These are phyloP conservation scores for Grosmannia serpens DNA, from an alignment of 2,329 filamentous ascomycete species.

Conservation along the genomic window DNA sequence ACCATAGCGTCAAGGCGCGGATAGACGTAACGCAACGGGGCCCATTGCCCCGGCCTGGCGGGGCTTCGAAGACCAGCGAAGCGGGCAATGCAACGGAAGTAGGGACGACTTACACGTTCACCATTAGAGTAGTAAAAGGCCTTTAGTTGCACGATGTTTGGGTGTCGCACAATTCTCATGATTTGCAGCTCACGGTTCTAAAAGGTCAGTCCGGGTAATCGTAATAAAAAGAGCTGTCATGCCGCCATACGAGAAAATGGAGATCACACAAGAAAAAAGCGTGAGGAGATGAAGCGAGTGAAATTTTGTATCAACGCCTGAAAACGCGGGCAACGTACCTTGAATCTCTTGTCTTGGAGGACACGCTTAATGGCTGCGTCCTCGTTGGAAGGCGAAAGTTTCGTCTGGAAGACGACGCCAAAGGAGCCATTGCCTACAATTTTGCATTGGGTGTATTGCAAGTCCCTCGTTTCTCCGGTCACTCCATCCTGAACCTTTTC, in stretches of 20 bases:
- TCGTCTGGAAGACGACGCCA: constrained; percentile 97
- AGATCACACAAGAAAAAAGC: background rate
- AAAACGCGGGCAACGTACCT: constrained; percentile 47
- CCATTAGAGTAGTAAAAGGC: constrained; percentile 99
- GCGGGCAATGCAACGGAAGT: background rate
- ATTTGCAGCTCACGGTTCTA: constrained; percentile 99
- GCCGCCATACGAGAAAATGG: background rate
- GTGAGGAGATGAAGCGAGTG: too few relatives aligned
- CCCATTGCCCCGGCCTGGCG: background rate
- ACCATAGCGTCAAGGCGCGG: too few relatives aligned
- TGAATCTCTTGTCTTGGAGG: constrained; percentile 98
- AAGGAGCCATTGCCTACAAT: constrained; percentile 99
- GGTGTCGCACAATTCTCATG: constrained; percentile 97
- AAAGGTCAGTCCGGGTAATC: background rate
- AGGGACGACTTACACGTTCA: constrained; percentile 60
- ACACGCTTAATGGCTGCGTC: constrained; percentile 99
- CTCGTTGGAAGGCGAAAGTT: constrained; percentile 93
- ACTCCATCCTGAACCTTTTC: constrained; percentile 98
- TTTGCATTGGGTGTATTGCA: constrained; percentile 98
- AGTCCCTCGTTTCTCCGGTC: constrained; percentile 89
- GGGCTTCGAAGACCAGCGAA: background rate
- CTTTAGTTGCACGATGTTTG: constrained; percentile 97
- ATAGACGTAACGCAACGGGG: background rate
- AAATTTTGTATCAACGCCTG: too few relatives aligned
- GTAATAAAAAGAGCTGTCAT: background rate